phyloP scores from a whole-genome alignment of 345 rosid species.

The Nasturtium officinale region DNA sequence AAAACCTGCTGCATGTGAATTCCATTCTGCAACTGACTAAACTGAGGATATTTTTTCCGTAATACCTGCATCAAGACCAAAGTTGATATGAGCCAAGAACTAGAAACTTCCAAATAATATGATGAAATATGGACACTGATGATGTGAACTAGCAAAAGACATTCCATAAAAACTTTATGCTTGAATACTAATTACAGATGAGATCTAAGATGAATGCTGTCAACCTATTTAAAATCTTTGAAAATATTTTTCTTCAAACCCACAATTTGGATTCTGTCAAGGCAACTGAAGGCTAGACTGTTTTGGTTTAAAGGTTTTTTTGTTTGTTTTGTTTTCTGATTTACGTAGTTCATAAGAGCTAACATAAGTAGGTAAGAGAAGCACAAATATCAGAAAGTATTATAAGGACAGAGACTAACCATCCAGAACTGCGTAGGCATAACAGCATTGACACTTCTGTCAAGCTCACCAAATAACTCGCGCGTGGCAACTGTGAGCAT shows the following conservation, averaged over 20 bases:
- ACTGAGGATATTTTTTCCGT: conserved; percentile 91
- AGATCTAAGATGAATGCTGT: neutral
- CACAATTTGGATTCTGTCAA: neutral
- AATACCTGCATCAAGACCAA: conserved; percentile 56
- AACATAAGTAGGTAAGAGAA: conserved; percentile 12
- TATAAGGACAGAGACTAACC: conserved; percentile 53
- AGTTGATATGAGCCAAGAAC: conserved; percentile 18
- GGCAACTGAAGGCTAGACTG: neutral
- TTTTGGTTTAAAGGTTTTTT: neutral
- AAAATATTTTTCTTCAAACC: neutral
- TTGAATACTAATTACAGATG: neutral
- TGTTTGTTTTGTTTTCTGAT: neutral
- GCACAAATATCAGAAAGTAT: neutral
- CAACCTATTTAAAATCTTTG: neutral
- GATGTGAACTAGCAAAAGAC: conserved; percentile 12
- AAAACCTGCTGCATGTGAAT: conserved; percentile 94
- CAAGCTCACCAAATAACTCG: conserved; percentile 83
- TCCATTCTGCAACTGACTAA: conserved; percentile 91
- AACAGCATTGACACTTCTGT: conserved; percentile 88
- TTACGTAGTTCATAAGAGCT: neutral
- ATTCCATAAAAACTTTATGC: neutral
- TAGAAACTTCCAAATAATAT: conserved; percentile 19
- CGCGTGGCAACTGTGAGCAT: conserved; percentile 93
- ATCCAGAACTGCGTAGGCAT: conserved; percentile 97
- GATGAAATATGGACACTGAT: neutral